Conservation (phyloP, 768 basidiomycete species). For the Leucogyrophana mollusca region DNA sequence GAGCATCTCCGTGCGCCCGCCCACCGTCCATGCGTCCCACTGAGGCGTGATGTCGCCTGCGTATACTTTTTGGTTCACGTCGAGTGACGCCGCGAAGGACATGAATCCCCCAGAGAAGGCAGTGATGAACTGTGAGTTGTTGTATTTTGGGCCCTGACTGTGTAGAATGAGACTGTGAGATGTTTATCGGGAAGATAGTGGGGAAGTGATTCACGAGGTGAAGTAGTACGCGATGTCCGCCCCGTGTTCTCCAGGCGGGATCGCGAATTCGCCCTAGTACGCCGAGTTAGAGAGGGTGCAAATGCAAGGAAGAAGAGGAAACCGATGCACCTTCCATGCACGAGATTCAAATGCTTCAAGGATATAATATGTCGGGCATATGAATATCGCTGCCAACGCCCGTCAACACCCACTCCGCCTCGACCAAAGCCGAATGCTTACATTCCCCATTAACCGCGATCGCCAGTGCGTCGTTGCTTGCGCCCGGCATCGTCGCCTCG, state of each 20-base stretch:
- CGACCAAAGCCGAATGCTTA: constrained; percentile 13
- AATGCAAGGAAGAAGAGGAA: background rate
- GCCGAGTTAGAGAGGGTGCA: background rate
- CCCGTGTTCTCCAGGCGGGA: constrained; percentile 41
- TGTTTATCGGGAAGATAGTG: background rate
- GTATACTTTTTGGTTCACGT: constrained; percentile 16
- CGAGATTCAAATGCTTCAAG: constrained; percentile 18
- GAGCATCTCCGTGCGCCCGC: constrained; percentile 38
- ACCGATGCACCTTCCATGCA: constrained; percentile 24
- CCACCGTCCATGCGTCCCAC: constrained; percentile 15
- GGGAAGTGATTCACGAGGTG: constrained; percentile 30
- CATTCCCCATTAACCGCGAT: constrained; percentile 39
- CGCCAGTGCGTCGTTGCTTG: constrained; percentile 29
- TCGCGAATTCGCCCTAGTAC: constrained; percentile 38
- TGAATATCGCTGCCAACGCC: constrained; percentile 33
- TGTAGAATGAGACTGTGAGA: background rate
- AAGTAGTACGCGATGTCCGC: constrained; percentile 39
- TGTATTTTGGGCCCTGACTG: constrained; percentile 6
- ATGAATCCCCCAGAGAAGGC: constrained; percentile 24
- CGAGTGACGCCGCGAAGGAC: constrained; percentile 14
- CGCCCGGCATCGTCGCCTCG: no score
- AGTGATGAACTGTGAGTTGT: constrained; percentile 20
- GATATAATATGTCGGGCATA: constrained; percentile 39
- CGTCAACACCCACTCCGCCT: background rate
- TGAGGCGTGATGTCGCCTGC: constrained; percentile 14